Conservation (phyloP, 164 flowering plant species). For the Stephania yunnanensis region DNA sequence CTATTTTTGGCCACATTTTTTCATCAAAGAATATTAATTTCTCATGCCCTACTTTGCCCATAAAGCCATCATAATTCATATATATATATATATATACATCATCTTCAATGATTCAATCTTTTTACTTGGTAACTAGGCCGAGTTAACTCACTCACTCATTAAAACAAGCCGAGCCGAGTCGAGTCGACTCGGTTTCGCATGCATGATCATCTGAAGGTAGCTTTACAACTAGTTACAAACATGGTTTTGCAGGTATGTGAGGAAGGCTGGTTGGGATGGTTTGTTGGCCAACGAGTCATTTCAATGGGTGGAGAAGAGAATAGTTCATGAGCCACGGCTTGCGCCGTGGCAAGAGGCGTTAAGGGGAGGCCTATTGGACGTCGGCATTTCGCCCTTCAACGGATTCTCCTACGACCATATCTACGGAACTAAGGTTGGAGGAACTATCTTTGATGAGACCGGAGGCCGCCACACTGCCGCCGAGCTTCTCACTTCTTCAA, state of each 20-base stretch:
- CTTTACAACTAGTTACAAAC: no score
- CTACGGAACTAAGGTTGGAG: slow-evolving; percentile 89
- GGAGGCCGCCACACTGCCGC: slow-evolving; percentile 87
- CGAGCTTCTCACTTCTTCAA: slow-evolving; percentile 59
- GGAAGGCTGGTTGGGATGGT: slow-evolving; percentile 60
- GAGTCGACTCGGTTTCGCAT: no score
- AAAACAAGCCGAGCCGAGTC: no score
- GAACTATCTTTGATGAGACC: slow-evolving; percentile 63
- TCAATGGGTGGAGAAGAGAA: slow-evolving; percentile 77
- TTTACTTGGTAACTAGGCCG: no score
- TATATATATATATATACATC: no score
- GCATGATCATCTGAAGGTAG: no score
- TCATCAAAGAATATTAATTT: no score
- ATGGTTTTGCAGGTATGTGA: slow-evolving; percentile 39
- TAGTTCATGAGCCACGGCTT: slow-evolving; percentile 54
- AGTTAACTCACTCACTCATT: no score
- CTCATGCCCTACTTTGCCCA: no score
- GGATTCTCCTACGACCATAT: slow-evolving; percentile 86
- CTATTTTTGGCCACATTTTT: no score
- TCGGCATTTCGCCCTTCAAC: slow-evolving; percentile 73
- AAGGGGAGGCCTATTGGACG: slow-evolving; percentile 64
- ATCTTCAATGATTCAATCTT: no score
- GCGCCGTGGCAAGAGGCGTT: slow-evolving; percentile 70
- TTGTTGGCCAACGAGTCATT: slow-evolving; percentile 72
- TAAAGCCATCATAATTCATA: no score